Base-by-base conservation (phyloP, 176 grass and related monocot genomes). In the Musa acuminata region DNA sequence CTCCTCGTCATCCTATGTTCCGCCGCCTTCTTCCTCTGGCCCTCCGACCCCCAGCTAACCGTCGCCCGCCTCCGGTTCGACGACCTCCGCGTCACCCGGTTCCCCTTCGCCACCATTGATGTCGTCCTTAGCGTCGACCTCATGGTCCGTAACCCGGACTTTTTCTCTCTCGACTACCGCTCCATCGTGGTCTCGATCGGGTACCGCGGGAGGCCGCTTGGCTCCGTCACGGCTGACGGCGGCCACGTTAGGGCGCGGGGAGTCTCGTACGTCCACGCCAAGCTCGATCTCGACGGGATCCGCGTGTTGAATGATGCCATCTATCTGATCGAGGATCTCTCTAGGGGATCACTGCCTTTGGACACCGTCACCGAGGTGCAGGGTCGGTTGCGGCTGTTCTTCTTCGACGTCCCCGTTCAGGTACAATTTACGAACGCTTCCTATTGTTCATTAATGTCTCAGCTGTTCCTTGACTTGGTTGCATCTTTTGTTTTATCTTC, bases 311-410 rank as follows among this genome's bases (percentile, higher is more conserved):
- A 22, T 52, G 75, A 77, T 8, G 60, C 60, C 43, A 16, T 64
- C 60, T 53, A 77, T 64, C 52, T 77, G 60, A 52, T 77, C 59
- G 75, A 77, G 20, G 75, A 77, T 62, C 59, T 77, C 11, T 17
- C 58, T 17, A 65, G 60, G 48, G 60, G 75, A 21, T 63, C 75
- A 50, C 16, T 77, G 22, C 35, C 49, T 43, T 10, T 77, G 43
- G 75, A 27, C 48, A 66, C 75, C 11, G 21, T 65, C 59, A 51
- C 60, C 43, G 60, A 77, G 75, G 8, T 77, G 12, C 7, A 52
- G 10, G 75, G 75, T 20, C 49, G 48, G 48, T 21, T 77, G 49
- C 59, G 48, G 1, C n/a, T 66, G 60, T 77, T 77, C 43, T 66
- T 65, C 60, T 77, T 77, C 9, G 13, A 77, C 19, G 60, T 65